Conservation (phyloP, 805 yeast species). For the Pichia californica region DNA sequence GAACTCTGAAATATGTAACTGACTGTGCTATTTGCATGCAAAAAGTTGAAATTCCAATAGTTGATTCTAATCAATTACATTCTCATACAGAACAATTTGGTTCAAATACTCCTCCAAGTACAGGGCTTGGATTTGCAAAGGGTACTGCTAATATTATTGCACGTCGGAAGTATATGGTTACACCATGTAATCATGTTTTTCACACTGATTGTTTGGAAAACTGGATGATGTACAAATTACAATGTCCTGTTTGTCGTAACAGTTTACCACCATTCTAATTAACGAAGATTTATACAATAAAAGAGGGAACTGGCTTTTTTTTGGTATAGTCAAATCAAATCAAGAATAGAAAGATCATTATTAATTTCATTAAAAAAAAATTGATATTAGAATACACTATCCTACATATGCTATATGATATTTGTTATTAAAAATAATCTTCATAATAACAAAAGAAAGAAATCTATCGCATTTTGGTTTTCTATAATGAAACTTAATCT, state of each 20-base stretch:
- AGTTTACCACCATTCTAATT: conserved; percentile 71
- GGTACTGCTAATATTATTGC: conserved; percentile 22
- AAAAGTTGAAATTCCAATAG: conserved; percentile 54
- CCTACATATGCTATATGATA: too few species aligned
- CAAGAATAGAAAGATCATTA: too few species aligned
- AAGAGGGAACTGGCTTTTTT: not conserved
- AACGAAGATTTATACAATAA: not conserved
- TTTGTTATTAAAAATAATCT: too few species aligned
- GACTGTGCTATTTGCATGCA: conserved; percentile 93
- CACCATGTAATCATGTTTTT: conserved; percentile 89
- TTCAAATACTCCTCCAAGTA: not conserved
- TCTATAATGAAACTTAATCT: too few species aligned
- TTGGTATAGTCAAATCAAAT: too few species aligned
- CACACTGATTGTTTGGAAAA: conserved; percentile 82
- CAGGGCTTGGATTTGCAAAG: conserved; percentile 7
- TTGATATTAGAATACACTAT: too few species aligned
- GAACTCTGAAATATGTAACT: conserved; percentile 39
- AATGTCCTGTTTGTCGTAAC: conserved; percentile 89
- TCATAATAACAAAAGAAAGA: too few species aligned
- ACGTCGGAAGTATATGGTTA: conserved; percentile 60
- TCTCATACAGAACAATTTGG: conserved; percentile 11
- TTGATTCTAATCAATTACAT: conserved; percentile 12
- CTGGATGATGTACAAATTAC: conserved; percentile 91
- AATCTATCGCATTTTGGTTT: too few species aligned
- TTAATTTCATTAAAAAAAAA: too few species aligned